phyloP scores from a whole-genome alignment of 2,329 filamentous ascomycete genomes.

The Aspergillus tanneri region DNA sequence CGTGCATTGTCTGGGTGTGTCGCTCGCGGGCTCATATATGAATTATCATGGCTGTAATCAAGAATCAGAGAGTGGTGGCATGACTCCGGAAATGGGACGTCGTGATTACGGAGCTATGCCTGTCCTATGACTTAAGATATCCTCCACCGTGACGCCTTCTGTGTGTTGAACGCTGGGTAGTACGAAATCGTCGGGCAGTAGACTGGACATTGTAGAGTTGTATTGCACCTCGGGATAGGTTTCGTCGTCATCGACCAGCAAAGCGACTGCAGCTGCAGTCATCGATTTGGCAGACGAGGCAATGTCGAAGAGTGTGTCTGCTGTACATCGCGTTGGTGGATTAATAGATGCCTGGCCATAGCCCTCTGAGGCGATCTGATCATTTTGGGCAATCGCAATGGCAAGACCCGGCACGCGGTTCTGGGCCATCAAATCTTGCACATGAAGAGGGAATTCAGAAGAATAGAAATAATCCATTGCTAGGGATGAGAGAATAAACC shows the following conservation, averaged over 20 bases:
- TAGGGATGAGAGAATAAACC: too few relatives aligned
- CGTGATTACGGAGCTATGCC: conserved; percentile 48
- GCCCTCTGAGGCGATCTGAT: conserved; percentile 13
- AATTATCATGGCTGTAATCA: conserved; percentile 34
- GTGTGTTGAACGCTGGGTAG: conserved; percentile 50
- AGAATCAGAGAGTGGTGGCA: conserved; percentile 11
- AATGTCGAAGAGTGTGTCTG: conserved; percentile 27
- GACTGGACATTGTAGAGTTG: conserved; percentile 47
- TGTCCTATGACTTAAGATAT: conserved; percentile 55
- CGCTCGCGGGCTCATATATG: conserved; percentile 32
- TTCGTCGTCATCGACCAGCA: conserved; percentile 46
- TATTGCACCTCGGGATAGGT: conserved; percentile 43
- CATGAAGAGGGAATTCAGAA: conserved; percentile 4
- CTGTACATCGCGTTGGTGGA: conserved; percentile 17
- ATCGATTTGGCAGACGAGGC: conserved; percentile 26
- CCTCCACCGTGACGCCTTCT: conserved; percentile 53
- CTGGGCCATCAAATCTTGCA: conserved; percentile 15
- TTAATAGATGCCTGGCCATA: conserved; percentile 21
- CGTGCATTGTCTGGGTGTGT: conserved; percentile 30
- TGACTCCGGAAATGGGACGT: not conserved
- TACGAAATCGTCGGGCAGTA: conserved; percentile 56
- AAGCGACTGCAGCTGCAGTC: conserved; percentile 26
- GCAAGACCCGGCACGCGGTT: conserved; percentile 22
- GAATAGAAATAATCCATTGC: conserved; percentile 15
- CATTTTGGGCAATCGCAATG: conserved; percentile 19